Evolutionary conservation across 2,329 filamentous ascomycete genomes (phyloP), one percentile per base, ranked within the genome.

Genomic region (Talaromyces marneffei): DNA sequence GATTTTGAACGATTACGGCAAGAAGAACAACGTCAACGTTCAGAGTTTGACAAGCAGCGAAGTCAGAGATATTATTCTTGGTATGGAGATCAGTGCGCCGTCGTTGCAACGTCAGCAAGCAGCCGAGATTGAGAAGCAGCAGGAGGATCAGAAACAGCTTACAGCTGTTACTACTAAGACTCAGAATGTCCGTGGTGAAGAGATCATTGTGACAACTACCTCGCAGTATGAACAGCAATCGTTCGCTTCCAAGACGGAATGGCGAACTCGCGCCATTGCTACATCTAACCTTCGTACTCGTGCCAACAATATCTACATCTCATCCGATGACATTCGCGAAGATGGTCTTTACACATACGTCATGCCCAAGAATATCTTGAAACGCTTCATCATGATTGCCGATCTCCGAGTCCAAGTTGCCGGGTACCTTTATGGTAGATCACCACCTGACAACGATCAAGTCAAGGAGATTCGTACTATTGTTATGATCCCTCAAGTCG

Each of bases 1-100:
- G 66, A 99, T 99, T 70, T 74, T 99, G 67, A 97, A 97, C 68
- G 94, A 99, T 74, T 99, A 99, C 73, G 94, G 94, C 72, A 99
- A 97, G 85, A 99, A 99, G 85, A 99, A 99, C 82, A 99, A 97
- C 69, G 94, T 99, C 80, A 99, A 99, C 70, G 93, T 94, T 12
- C 95, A 95, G 16, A 96, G 92, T 74, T 82, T 99, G 77, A 99
- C 94, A 1, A 96, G 87, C 73, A 96, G 90, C 70, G 94, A 99
- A 85, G 94, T 99, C 56, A 88, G 94, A 69, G 94, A 99, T 72
- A 97, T 99, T 70, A 99, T 99, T 69, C 79, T 99, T 65, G 94
- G 94, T 83, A 99, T 99, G 95, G 95, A 99, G 75, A 99, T 99
- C 62, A 96, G 91, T 63, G 95, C 94, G 29, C 94, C 94, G 25